Evolutionary conservation across 129 eudicot genomes (phyloP).

Genomic region (Erigeron canadensis): DNA sequence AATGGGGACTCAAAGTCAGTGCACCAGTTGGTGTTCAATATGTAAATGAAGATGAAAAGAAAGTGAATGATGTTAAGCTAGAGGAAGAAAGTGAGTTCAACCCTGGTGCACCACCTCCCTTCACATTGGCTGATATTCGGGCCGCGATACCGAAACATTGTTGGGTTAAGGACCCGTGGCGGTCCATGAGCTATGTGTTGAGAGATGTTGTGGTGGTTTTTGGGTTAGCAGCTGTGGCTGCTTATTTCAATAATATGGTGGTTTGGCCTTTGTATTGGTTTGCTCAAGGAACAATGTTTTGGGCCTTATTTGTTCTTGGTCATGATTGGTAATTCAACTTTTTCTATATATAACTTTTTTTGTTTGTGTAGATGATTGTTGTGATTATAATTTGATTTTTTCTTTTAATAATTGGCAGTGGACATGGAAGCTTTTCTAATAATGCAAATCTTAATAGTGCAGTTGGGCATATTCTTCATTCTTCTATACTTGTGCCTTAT

Average conservation of each 20-base stretch:
- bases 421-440: constrained; percentile 95
- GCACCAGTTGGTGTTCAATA: constrained; percentile 44
- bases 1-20: constrained; percentile 58
- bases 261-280: constrained; percentile 99
- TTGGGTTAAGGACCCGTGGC: constrained; percentile 86
- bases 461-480: constrained; percentile 91
- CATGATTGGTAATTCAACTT: constrained; percentile 79
- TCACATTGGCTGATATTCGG: constrained; percentile 60
- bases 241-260: constrained; percentile 60
- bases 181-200: constrained; percentile 77
- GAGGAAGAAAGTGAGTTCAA: constrained; percentile 42
- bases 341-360: neutral
- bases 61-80: constrained; percentile 6
- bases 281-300: constrained; percentile 97
- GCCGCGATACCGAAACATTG: constrained; percentile 90
- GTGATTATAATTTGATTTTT: constrained; percentile 15
- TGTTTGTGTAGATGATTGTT: neutral
- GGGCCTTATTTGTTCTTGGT: constrained; percentile 99
- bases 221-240: constrained; percentile 88
- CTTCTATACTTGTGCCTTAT: constrained; percentile 92
- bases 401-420: constrained; percentile 41
- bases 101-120: constrained; percentile 81
- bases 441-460: constrained; percentile 72
- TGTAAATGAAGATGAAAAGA: constrained; percentile 32
- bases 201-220: constrained; percentile 79